Evolutionary conservation across 768 basidiomycete genomes (phyloP).

Genomic region (Rhizopogon sp.): DNA sequence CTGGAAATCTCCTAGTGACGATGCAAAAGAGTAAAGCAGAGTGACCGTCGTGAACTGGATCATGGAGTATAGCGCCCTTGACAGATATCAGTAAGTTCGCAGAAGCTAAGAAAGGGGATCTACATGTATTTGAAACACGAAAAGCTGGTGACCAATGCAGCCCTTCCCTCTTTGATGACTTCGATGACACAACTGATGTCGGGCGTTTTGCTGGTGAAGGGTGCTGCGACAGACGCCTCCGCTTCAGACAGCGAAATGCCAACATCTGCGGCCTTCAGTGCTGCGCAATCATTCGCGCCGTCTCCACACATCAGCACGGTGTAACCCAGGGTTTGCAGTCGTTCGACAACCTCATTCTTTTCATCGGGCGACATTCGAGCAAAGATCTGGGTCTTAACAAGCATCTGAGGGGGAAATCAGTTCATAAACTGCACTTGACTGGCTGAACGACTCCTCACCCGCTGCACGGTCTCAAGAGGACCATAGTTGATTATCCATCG

Average conservation of each 20-base stretch:
- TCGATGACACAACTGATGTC: conserved; percentile 96
- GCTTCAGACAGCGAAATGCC: conserved; percentile 96
- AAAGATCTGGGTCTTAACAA: conserved; percentile 94
- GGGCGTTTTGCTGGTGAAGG: conserved; percentile 89
- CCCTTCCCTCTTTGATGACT: conserved; percentile 94
- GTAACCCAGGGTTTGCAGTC: conserved; percentile 89
- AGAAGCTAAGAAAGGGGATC: conserved; percentile 25
- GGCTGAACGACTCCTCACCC: conserved; percentile 46
- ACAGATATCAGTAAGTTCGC: conserved; percentile 7
- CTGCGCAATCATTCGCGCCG: conserved; percentile 98
- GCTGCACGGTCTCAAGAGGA: conserved; percentile 87
- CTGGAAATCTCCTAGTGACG: conserved; percentile 95
- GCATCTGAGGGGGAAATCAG: conserved; percentile 60
- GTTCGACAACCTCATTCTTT: conserved; percentile 97
- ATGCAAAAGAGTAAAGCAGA: conserved; percentile 92
- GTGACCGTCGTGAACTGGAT: conserved; percentile 99
- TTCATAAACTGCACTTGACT: background rate
- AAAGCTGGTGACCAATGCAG: conserved; percentile 95
- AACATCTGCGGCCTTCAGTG: conserved; percentile 97
- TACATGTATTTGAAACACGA: conserved; percentile 99
- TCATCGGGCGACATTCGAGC: conserved; percentile 99
- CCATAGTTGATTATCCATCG: conserved; percentile 98
- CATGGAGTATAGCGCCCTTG: conserved; percentile 94
- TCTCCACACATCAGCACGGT: conserved; percentile 98
- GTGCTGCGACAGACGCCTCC: conserved; percentile 97